A percentile compares a stretch with the other conserved stretches of the same genome.
phyloP scores from a whole-genome alignment of 2,329 filamentous ascomycete genomes.

The Cordyceps militaris region DNA sequence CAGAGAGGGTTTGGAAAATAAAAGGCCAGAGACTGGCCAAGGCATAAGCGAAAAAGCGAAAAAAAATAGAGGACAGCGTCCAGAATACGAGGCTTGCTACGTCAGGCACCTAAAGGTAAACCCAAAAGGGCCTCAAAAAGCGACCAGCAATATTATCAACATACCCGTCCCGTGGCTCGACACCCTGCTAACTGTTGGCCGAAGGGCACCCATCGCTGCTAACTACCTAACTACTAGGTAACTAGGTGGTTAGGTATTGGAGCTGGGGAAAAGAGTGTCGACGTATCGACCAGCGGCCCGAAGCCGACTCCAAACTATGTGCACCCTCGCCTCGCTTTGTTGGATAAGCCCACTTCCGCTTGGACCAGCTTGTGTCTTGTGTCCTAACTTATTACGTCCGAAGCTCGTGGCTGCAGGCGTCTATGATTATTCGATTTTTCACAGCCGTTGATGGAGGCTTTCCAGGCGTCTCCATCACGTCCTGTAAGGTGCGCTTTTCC shows the following conservation, averaged over 20 bases:
- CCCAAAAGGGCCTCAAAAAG: not conserved
- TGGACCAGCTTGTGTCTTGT: too few species aligned
- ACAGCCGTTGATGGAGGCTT: not conserved
- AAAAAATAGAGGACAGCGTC: not conserved
- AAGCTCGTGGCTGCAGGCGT: not conserved
- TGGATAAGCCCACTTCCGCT: too few species aligned
- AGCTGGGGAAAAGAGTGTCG: not conserved
- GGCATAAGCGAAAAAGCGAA: conserved; percentile 1
- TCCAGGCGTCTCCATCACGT: not conserved
- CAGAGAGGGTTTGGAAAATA: not conserved
- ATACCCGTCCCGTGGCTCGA: not conserved
- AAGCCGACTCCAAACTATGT: not conserved
- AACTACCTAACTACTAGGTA: too few species aligned
- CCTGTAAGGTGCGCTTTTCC: too few species aligned
- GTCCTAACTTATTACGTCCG: too few species aligned
- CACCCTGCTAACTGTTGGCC: not conserved
- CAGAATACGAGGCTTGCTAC: conserved; percentile 5
- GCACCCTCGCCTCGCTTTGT: not conserved
- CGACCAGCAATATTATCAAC: not conserved
- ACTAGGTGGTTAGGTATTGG: not conserved
- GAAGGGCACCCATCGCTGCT: too few species aligned
- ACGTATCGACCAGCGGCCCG: too few species aligned
- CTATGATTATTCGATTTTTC: not conserved
- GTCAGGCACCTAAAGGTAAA: not conserved
- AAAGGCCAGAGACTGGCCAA: not conserved